Base-by-base conservation (phyloP, 176 grass and related monocot genomes). In the Cymbopogon citratus region DNA sequence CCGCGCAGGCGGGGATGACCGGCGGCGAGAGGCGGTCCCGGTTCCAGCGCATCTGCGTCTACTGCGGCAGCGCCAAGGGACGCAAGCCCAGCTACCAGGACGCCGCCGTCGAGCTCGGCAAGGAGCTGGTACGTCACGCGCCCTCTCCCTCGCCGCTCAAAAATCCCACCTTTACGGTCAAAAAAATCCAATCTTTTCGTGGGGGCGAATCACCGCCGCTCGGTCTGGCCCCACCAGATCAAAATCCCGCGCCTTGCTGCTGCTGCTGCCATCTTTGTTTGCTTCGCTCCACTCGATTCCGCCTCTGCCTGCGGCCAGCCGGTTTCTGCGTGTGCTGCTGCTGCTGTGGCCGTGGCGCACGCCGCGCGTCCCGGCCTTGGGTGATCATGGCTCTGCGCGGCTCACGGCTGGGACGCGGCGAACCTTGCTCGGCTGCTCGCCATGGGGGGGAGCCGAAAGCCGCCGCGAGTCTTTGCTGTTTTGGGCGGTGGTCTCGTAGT, bases 41-140 rank as follows among this genome's bases (percentile, higher is more conserved):
- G 76, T 97, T 97, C 82, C 60, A 46, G 34, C 88, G 91, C 82
- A 97, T 97, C 73, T 97, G 94, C 79, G 94, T 97, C 14, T 97
- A 91, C 82, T 97, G 94, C 74, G 94, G 94, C 56, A 97, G 89
- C 85, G 81, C 89, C 21, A 88, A 86, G 69, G 94, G 94, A 52
- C 83, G 86, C 14, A 97, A 97, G 79, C 49, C 81, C 2, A 93
- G 87, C 77, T 97, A 97, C 85, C 91, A 93, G 83, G 85, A 90
- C 49, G 94, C 94, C 68, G 94, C 94, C 60, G 82, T 97, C 63
- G 88, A 97, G 79, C 91, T 97, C 71, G 94, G 94, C 73, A 87
- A 86, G 64, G 82, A 97, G 76, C 82, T 97, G 91, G 94, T 97
- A 91, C 87, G 71, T 39, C 39, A 23, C 5, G 2, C 0, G 10